phyloP scores from a whole-genome alignment of 2,329 filamentous ascomycete species.

The Metarhizium anisopliae region DNA sequence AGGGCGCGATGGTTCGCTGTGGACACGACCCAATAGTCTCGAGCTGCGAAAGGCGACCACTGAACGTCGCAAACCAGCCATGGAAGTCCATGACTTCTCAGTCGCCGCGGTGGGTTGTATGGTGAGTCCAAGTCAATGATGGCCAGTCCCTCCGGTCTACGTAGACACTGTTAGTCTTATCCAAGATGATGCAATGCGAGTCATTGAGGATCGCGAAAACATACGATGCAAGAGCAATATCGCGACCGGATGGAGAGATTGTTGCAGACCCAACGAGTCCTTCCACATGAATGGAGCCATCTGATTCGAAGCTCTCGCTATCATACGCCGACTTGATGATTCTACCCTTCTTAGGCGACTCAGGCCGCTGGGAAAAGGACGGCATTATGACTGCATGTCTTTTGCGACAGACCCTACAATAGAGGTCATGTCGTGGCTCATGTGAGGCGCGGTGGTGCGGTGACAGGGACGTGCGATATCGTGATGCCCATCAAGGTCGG shows the following conservation, averaged over 20 bases:
- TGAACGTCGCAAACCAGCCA: conserved; percentile 95
- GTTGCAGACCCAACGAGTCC: conserved; percentile 79
- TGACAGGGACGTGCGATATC: not conserved
- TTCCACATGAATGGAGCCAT: conserved; percentile 77
- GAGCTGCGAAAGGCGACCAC: conserved; percentile 86
- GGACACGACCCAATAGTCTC: conserved; percentile 89
- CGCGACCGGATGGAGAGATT: conserved; percentile 83
- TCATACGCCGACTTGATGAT: conserved; percentile 63
- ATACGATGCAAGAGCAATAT: conserved; percentile 78
- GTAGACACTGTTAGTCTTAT: not conserved
- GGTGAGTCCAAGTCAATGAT: conserved; percentile 89
- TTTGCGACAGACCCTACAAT: not conserved
- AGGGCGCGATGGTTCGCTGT: conserved; percentile 91
- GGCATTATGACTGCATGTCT: conserved; percentile 29
- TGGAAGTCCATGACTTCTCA: conserved; percentile 74
- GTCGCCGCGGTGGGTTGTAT: conserved; percentile 74
- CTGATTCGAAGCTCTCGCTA: conserved; percentile 78
- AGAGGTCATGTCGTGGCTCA: conserved; percentile 7
- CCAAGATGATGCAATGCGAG: conserved; percentile 15
- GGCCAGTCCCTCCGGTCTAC: conserved; percentile 70
- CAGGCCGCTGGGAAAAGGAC: conserved; percentile 34
- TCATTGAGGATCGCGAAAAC: conserved; percentile 14
- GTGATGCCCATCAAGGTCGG: not conserved
- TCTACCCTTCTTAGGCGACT: conserved; percentile 46
- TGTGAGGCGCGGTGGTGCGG: not conserved